Conservation (phyloP, 1,284 basidiomycete genomes). For the Porodaedalea pini region DNA sequence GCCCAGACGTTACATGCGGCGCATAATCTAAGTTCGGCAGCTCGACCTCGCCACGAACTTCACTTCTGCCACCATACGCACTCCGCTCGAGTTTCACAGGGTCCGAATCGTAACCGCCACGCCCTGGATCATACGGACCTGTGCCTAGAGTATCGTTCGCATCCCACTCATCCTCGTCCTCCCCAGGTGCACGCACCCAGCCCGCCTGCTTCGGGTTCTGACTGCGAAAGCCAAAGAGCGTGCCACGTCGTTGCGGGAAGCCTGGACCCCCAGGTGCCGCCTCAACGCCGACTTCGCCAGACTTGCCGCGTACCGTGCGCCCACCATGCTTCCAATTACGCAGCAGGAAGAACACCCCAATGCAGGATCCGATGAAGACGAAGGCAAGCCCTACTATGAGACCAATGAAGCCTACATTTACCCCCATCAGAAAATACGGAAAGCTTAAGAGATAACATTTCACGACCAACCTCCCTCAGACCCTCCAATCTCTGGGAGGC, state of each 20-base stretch:
- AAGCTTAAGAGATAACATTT: not conserved
- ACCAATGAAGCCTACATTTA: conserved; percentile 19
- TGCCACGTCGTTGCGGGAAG: conserved; percentile 15
- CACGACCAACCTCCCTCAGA: conserved; percentile 19
- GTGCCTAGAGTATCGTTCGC: conserved; percentile 9
- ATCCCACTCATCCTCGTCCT: conserved; percentile 20
- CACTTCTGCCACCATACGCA: not conserved
- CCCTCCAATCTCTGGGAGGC: conserved; percentile 19
- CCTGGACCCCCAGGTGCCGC: not conserved
- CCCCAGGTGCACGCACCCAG: conserved; percentile 17
- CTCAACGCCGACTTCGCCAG: conserved; percentile 16
- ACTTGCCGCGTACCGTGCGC: conserved; percentile 16
- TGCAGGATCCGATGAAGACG: conserved; percentile 18
- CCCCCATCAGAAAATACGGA: not conserved
- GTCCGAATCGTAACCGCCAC: conserved; percentile 1
- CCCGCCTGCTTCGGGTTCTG: conserved; percentile 10
- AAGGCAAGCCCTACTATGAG: conserved; percentile 21
- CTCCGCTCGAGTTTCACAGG: conserved; percentile 6
- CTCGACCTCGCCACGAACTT: not conserved
- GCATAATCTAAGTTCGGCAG: not conserved
- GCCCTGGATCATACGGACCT: conserved; percentile 3
- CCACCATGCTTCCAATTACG: conserved; percentile 19
- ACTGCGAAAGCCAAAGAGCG: conserved; percentile 17
- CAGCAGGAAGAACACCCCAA: conserved; percentile 20
- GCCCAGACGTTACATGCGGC: not conserved